Evolutionary conservation across 2,329 filamentous ascomycete genomes (phyloP).

Genomic region (Fusarium fujikuroi): DNA sequence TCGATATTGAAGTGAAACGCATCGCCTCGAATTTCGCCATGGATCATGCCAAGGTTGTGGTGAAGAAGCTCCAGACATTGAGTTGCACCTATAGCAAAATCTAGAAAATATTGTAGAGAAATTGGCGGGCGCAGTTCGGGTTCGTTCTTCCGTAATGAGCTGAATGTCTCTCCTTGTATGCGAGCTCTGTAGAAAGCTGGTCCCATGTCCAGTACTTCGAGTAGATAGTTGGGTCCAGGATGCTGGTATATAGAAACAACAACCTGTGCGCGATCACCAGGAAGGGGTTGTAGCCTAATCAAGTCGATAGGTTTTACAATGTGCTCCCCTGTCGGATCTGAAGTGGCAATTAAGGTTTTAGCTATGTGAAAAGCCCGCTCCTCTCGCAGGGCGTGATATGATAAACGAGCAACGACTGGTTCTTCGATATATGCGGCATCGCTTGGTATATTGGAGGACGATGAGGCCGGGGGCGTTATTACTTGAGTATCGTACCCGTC

Average conservation of each 20-base stretch:
- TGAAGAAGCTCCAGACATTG: constrained; percentile 92
- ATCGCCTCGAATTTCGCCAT: constrained; percentile 90
- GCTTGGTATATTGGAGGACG: constrained; percentile 49
- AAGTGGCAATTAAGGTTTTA: constrained; percentile 75
- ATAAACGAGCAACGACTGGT: constrained; percentile 82
- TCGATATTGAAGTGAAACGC: constrained; percentile 87
- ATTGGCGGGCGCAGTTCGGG: constrained; percentile 68
- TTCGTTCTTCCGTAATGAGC: constrained; percentile 56
- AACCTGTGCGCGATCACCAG: constrained; percentile 76
- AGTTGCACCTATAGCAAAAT: constrained; percentile 89
- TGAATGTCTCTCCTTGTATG: constrained; percentile 63
- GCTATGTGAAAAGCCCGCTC: constrained; percentile 89
- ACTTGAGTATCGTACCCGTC: constrained; percentile 50
- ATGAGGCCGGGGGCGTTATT: constrained; percentile 50
- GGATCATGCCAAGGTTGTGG: constrained; percentile 84
- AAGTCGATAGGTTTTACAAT: constrained; percentile 86
- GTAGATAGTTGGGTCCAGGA: constrained; percentile 78
- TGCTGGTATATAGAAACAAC: constrained; percentile 84
- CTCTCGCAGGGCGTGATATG: constrained; percentile 82
- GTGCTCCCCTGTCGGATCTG: constrained; percentile 78
- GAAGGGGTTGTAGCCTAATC: constrained; percentile 73
- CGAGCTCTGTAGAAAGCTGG: constrained; percentile 74
- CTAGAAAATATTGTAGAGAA: constrained; percentile 80
- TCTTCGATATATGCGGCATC: constrained; percentile 69
- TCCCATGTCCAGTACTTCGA: constrained; percentile 78